These are phyloP conservation scores for Calonectria honghensis DNA, from an alignment of 2,329 filamentous ascomycete genomes.

Conservation along the genomic window DNA sequence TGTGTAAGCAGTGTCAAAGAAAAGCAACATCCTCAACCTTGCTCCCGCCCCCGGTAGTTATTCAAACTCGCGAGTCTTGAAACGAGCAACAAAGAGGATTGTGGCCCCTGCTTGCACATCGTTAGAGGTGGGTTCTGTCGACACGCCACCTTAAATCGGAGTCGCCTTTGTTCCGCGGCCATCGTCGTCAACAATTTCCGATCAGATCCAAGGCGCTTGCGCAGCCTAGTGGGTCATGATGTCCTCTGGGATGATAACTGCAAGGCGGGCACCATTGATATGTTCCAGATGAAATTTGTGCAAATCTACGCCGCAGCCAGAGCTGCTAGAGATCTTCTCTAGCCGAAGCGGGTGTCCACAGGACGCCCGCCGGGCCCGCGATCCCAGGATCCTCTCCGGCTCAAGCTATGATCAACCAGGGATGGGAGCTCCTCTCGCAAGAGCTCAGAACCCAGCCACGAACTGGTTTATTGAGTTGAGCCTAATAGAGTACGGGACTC, in stretches of 20 bases:
- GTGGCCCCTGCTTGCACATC: conserved; percentile 45
- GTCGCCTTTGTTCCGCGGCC: conserved; percentile 37
- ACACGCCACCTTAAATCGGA: conserved; percentile 46
- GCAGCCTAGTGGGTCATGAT: conserved; percentile 49
- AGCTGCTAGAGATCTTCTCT: conserved; percentile 52
- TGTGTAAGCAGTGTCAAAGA: conserved; percentile 25
- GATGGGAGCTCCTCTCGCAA: conserved; percentile 41
- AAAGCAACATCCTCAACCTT: conserved; percentile 33
- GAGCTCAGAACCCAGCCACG: conserved; percentile 45
- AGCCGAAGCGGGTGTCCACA: conserved; percentile 49
- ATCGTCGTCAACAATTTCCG: conserved; percentile 48
- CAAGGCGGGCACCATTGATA: conserved; percentile 56
- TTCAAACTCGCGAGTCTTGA: conserved; percentile 20
- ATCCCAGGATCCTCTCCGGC: conserved; percentile 34
- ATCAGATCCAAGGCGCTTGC: conserved; percentile 56
- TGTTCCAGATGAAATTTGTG: conserved; percentile 51
- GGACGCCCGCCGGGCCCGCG: conserved; percentile 40
- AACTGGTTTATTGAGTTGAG: conserved; percentile 48
- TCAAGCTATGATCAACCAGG: conserved; percentile 48
- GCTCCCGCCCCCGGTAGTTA: conserved; percentile 20
- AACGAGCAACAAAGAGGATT: conserved; percentile 39
- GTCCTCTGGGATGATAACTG: conserved; percentile 41
- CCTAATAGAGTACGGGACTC: conserved; percentile 38
- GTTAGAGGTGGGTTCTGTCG: conserved; percentile 45
- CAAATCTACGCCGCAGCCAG: conserved; percentile 43